Percentiles rank a stretch among this genome's conserved stretches.
Evolutionary conservation across 805 yeast species (phyloP).

Genomic region (Candida manassasensis): DNA sequence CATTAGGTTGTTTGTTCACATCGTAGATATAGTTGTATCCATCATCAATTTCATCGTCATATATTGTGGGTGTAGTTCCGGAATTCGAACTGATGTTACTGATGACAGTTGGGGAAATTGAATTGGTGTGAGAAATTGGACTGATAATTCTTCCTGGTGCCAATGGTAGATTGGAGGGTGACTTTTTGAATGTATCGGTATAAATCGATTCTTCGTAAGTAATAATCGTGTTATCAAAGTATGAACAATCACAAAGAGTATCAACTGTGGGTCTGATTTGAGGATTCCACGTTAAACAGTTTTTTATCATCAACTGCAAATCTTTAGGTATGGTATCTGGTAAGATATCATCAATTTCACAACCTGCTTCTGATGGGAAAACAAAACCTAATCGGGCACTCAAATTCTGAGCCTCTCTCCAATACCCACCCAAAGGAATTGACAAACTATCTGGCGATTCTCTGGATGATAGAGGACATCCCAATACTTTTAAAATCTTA

Average conservation of each 20-base stretch:
- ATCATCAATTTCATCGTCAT: conserved; percentile 5
- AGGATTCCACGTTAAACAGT: conserved; percentile 78
- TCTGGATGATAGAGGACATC: conserved; percentile 55
- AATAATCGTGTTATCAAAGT: conserved; percentile 44
- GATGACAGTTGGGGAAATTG: conserved; percentile 1
- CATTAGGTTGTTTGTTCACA: background rate
- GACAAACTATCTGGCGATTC: conserved; percentile 8
- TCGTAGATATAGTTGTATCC: conserved; percentile 4
- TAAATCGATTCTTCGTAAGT: conserved; percentile 1
- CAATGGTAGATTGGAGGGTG: background rate
- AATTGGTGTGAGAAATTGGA: conserved; percentile 2
- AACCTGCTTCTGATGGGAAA: conserved; percentile 54
- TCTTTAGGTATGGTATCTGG: conserved; percentile 39
- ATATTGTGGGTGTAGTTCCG: conserved; percentile 1
- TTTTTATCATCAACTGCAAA: conserved; percentile 38
- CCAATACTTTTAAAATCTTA: conserved; percentile 62
- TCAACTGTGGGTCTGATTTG: conserved; percentile 51
- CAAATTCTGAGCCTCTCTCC: conserved; percentile 59
- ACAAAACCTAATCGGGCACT: conserved; percentile 51
- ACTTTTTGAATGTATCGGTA: conserved; percentile 2
- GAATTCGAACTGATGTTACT: background rate
- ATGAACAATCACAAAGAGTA: conserved; percentile 45
- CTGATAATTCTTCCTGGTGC: background rate
- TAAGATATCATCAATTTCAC: conserved; percentile 41
- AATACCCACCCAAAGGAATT: conserved; percentile 61